These are phyloP conservation scores for Fusarium udum DNA, from an alignment of 2,329 filamentous ascomycete species.

Conservation along the genomic window DNA sequence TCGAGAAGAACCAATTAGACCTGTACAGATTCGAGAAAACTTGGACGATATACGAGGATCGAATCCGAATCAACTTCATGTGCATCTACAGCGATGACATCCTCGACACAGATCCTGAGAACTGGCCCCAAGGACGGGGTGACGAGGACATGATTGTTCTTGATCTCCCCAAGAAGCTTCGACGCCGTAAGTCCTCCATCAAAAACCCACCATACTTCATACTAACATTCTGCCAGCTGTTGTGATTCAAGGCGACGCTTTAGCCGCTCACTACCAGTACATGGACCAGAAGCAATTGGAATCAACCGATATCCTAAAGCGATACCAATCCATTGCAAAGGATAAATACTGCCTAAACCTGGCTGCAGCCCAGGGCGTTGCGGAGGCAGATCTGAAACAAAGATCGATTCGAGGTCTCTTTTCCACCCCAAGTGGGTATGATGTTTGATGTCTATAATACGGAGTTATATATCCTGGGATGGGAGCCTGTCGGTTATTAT, in stretches of 20 bases:
- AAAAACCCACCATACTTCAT: not conserved
- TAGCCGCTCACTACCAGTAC: slow-evolving; percentile 34
- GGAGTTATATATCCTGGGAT: not conserved
- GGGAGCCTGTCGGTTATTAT: not conserved
- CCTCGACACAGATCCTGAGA: slow-evolving; percentile 14
- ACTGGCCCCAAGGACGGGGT: not conserved
- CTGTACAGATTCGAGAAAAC: slow-evolving; percentile 30
- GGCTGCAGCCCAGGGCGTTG: not conserved
- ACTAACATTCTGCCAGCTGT: slow-evolving; percentile 13
- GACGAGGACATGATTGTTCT: slow-evolving; percentile 25
- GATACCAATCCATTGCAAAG: slow-evolving; percentile 24
- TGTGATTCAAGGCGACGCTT: slow-evolving; percentile 19
- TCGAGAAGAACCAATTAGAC: slow-evolving; percentile 25
- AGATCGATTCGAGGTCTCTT: not conserved
- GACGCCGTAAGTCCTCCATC: slow-evolving; percentile 18
- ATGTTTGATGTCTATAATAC: not conserved
- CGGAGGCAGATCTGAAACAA: not conserved
- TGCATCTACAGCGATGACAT: slow-evolving; percentile 30
- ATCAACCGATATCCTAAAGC: slow-evolving; percentile 17
- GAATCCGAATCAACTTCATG: slow-evolving; percentile 37
- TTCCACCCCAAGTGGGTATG: not conserved
- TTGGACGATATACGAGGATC: slow-evolving; percentile 28
- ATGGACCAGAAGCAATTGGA: slow-evolving; percentile 5
- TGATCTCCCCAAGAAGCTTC: slow-evolving; percentile 19
- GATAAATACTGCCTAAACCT: slow-evolving; percentile 20